A percentile compares a stretch with the other conserved stretches of the same genome.
phyloP scores from a whole-genome alignment of 2,329 filamentous ascomycete genomes.

The Biscogniauxia mediterranea region DNA sequence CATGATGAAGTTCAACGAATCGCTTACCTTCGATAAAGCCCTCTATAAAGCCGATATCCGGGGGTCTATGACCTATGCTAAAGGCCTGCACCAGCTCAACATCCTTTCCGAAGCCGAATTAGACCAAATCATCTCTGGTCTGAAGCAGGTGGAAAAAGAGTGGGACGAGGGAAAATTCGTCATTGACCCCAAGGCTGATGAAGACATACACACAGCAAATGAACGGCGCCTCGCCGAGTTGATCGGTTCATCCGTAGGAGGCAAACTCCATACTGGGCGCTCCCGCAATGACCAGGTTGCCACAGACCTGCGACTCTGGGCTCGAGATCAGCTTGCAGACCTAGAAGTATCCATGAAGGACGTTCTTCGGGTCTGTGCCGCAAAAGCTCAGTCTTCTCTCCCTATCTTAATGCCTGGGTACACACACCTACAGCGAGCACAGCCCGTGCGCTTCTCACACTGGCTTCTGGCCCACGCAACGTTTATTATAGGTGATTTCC shows the following conservation, averaged over 20 bases:
- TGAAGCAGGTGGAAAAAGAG: constrained; percentile 55
- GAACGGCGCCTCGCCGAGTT: constrained; percentile 76
- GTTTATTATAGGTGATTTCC: neutral
- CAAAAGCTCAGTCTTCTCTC: no score
- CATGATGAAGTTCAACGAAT: constrained; percentile 83
- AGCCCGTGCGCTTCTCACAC: constrained; percentile 72
- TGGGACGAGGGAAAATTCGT: constrained; percentile 51
- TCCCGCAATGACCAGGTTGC: constrained; percentile 89
- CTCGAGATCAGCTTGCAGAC: constrained; percentile 58
- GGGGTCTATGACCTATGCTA: constrained; percentile 77
- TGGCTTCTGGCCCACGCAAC: constrained; percentile 67
- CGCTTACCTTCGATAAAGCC: constrained; percentile 73
- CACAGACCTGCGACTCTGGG: constrained; percentile 87
- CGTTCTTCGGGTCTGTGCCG: no score
- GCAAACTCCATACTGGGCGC: constrained; percentile 86
- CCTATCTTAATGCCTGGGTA: constrained; percentile 63
- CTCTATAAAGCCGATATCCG: constrained; percentile 80
- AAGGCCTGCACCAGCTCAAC: constrained; percentile 72
- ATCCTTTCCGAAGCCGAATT: constrained; percentile 76
- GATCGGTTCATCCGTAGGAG: constrained; percentile 79
- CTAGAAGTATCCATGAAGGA: no score
- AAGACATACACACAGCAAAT: constrained; percentile 36
- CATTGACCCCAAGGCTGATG: constrained; percentile 53
- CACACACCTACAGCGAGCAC: constrained; percentile 72
- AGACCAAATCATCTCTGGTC: constrained; percentile 67